These are phyloP conservation scores for Ziziphus jujuba DNA, from an alignment of 306 rosid species.

Conservation along the genomic window DNA sequence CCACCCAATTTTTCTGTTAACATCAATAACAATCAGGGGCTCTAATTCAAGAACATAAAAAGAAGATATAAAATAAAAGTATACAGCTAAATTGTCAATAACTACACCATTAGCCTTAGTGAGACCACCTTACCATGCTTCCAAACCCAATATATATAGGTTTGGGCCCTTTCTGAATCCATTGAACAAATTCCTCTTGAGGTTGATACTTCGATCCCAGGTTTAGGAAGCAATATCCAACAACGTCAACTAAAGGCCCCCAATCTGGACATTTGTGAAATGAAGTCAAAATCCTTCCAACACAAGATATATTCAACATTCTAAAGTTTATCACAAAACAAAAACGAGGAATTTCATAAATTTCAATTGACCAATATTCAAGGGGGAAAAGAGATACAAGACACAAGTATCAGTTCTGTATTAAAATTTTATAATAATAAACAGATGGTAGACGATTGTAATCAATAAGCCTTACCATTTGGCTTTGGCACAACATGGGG, in stretches of 20 bases:
- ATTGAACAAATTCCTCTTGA: constrained; percentile 61
- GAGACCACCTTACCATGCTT: constrained; percentile 79
- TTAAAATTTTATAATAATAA: too few species aligned
- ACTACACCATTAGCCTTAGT: constrained; percentile 11
- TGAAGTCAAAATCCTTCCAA: constrained; percentile 30
- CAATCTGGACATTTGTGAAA: constrained; percentile 67
- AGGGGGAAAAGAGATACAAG: too few species aligned
- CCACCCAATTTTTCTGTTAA: neutral
- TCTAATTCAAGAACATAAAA: neutral
- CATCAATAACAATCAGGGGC: neutral
- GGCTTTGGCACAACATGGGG: constrained; percentile 96
- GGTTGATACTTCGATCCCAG: constrained; percentile 80
- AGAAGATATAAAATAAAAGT: constrained; percentile 3
- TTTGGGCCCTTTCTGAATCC: constrained; percentile 76
- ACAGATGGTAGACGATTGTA: neutral
- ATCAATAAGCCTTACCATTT: constrained; percentile 47
- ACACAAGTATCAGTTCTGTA: too few species aligned
- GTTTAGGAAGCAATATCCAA: constrained; percentile 87
- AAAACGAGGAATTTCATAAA: too few species aligned
- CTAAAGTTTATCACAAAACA: neutral
- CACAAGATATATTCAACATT: constrained; percentile 17
- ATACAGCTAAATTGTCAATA: constrained; percentile 11
- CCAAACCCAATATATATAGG: constrained; percentile 96
- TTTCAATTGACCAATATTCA: too few species aligned
- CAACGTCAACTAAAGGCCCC: constrained; percentile 91